Evolutionary conservation across 1,139 yeast species (phyloP).

Genomic region (Scheffersomyces stambukii): DNA sequence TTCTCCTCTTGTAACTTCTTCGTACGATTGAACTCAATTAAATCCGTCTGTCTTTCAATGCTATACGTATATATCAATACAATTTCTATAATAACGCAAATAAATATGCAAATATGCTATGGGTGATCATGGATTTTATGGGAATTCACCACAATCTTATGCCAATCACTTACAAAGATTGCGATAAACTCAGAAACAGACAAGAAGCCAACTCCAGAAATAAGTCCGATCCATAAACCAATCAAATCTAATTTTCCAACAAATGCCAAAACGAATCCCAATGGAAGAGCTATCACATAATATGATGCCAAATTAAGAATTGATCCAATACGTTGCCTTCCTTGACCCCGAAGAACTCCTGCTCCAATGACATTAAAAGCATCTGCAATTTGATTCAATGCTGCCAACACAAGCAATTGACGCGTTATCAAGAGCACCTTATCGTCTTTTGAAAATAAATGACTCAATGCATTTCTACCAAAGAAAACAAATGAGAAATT

Average conservation of each 20-base stretch:
- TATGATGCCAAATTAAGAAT: conserved; percentile 28
- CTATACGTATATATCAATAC: too few species aligned
- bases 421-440: conserved; percentile 25
- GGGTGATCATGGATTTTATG: conserved; percentile 17
- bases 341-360: conserved; percentile 45
- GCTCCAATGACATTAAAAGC: conserved; percentile 38
- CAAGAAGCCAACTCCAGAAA: conserved; percentile 33
- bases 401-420: conserved; percentile 25
- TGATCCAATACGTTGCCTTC: conserved; percentile 41
- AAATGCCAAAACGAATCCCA: conserved; percentile 26
- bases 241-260: conserved; percentile 18
- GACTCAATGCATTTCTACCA: conserved; percentile 21
- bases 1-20: too few species aligned
- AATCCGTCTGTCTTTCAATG: too few species aligned
- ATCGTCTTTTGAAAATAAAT: conserved; percentile 26
- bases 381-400: conserved; percentile 39
- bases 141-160: conserved; percentile 17
- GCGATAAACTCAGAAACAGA: conserved; percentile 26
- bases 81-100: too few species aligned
- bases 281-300: conserved; percentile 27
- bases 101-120: too few species aligned
- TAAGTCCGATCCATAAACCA: conserved; percentile 42
- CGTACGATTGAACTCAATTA: too few species aligned
- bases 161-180: conserved; percentile 33
- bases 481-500: conserved; percentile 29